These are phyloP conservation scores for Citrus reticulata DNA, from an alignment of 345 rosid genomes.

Conservation along the genomic window DNA sequence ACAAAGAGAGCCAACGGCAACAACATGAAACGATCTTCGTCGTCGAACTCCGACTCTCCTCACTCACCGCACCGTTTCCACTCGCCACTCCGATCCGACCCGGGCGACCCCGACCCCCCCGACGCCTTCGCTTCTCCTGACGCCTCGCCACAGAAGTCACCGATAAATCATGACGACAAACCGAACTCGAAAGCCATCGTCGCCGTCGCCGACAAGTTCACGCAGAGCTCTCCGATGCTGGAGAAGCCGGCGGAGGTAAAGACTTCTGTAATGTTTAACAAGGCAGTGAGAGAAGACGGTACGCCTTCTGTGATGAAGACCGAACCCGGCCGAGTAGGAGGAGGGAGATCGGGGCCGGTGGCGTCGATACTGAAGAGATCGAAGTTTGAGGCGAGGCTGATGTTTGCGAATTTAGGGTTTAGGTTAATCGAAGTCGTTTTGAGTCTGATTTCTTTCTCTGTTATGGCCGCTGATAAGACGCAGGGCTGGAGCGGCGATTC, in stretches of 20 bases:
- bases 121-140: constrained; percentile 59
- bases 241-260: constrained; percentile 17
- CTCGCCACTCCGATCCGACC: constrained; percentile 70
- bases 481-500: constrained; percentile 99
- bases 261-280: constrained; percentile 30
- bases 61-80: constrained; percentile 66
- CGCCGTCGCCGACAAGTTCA: constrained; percentile 37
- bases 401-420: constrained; percentile 52
- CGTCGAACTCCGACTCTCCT: constrained; percentile 71
- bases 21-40: constrained; percentile 56
- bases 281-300: constrained; percentile 44
- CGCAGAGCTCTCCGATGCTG: constrained; percentile 42
- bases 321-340: constrained; percentile 21
- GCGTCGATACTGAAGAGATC: constrained; percentile 33
- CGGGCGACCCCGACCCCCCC: constrained; percentile 43
- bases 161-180: not conserved
- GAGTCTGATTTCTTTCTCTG: constrained; percentile 87
- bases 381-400: constrained; percentile 32
- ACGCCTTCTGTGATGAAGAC: constrained; percentile 26
- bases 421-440: constrained; percentile 60
- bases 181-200: constrained; percentile 48
- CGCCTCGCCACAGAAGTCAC: constrained; percentile 47
- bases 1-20: not conserved
- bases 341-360: constrained; percentile 12
- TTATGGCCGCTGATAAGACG: constrained; percentile 95